phyloP scores from a whole-genome alignment of 306 rosid genomes.

The Vicia faba region DNA sequence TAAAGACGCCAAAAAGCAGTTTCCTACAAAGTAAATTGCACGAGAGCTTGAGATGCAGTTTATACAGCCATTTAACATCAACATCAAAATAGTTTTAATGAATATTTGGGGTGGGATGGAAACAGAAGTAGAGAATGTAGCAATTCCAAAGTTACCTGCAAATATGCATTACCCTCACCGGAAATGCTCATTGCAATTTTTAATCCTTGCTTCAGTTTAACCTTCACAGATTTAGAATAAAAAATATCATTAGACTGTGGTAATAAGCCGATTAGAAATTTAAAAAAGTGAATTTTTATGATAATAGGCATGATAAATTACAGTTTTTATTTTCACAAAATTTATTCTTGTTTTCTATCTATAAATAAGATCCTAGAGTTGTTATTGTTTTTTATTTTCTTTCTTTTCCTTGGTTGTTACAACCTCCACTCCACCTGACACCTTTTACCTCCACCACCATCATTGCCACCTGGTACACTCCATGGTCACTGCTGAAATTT shows the following conservation, averaged over 20 bases:
- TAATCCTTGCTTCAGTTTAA: slow-evolving; percentile 87
- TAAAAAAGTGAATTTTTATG: slow-evolving; percentile 13
- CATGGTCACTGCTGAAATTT: no score
- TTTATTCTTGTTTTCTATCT: neutral
- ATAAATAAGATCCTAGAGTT: neutral
- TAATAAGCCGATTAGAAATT: slow-evolving; percentile 7
- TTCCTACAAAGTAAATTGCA: slow-evolving; percentile 54
- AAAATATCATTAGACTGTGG: slow-evolving; percentile 21
- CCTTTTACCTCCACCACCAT: neutral
- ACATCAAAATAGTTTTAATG: neutral
- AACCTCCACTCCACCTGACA: neutral
- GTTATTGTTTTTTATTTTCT: neutral
- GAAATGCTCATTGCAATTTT: slow-evolving; percentile 86
- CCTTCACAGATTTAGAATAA: slow-evolving; percentile 50
- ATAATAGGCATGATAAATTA: neutral
- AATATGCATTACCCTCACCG: slow-evolving; percentile 75
- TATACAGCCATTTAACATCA: neutral
- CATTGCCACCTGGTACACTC: neutral
- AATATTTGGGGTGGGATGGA: neutral
- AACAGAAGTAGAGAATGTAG: slow-evolving; percentile 5
- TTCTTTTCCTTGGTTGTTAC: neutral
- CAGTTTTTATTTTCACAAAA: neutral
- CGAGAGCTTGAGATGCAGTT: neutral
- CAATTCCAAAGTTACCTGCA: slow-evolving; percentile 59
- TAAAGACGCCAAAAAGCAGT: slow-evolving; percentile 83